These are phyloP conservation scores for Poa pratensis DNA, from an alignment of 176 grass and related monocot genomes.

Conservation along the genomic window DNA sequence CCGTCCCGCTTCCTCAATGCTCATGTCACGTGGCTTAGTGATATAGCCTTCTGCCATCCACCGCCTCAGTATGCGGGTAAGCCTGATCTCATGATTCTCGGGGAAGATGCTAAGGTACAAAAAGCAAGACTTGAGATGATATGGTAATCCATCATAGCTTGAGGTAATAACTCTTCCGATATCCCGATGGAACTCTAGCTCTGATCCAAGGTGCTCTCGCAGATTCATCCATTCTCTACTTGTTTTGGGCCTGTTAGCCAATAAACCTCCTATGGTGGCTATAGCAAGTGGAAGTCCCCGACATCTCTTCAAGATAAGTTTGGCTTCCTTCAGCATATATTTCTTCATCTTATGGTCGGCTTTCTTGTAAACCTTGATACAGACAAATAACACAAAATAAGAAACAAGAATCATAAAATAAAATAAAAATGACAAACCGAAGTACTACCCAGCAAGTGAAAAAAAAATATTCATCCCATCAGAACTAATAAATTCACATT, in stretches of 20 bases:
- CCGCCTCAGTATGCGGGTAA: conserved; percentile 31
- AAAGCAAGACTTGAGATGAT: conserved; percentile 60
- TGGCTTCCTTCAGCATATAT: not conserved
- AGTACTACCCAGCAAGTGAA: not conserved
- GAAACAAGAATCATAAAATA: not conserved
- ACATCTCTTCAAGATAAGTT: conserved; percentile 46
- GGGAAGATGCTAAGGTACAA: conserved; percentile 67
- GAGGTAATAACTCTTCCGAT: conserved; percentile 45
- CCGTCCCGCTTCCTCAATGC: conserved; percentile 34
- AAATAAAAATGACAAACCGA: not conserved
- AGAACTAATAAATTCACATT: not conserved
- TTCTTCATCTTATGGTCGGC: not conserved
- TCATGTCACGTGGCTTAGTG: conserved; percentile 40
- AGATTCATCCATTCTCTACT: conserved; percentile 52
- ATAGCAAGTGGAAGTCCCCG: conserved; percentile 56
- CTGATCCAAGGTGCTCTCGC: conserved; percentile 34
- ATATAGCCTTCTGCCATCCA: conserved; percentile 69
- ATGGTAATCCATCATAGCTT: conserved; percentile 59
- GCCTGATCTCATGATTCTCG: conserved; percentile 54
- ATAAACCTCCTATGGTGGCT: conserved; percentile 53
- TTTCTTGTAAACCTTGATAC: conserved; percentile 35
- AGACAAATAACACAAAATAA: not conserved
- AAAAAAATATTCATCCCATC: not conserved
- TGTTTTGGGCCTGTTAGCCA: conserved; percentile 48
- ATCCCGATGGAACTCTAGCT: conserved; percentile 34